phyloP scores from a whole-genome alignment of 371 early-diverging fungal species.

The Mortierella sp. region DNA sequence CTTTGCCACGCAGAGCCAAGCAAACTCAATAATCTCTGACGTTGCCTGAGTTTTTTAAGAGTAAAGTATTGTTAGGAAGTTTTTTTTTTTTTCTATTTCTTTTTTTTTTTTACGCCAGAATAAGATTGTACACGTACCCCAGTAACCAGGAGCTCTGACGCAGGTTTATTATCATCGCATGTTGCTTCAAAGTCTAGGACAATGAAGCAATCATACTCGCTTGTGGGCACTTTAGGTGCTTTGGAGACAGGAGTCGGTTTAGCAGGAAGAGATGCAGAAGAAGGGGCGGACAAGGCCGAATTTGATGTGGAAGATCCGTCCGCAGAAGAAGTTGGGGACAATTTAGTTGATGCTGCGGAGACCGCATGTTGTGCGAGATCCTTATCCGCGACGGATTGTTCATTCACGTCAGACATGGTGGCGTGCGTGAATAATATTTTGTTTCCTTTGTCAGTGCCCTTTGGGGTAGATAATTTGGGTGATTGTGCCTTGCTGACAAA shows the following conservation, averaged over 20 bases:
- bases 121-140: conserved; percentile 54
- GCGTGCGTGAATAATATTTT: neutral
- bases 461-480: neutral
- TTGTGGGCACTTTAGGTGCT: conserved; percentile 52
- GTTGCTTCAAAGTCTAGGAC: conserved; percentile 80
- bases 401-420: conserved; percentile 13
- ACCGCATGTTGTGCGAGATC: neutral
- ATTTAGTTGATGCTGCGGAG: conserved; percentile 6
- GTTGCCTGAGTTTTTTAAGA: conserved; percentile 52
- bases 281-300: conserved; percentile 18
- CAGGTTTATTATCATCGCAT: conserved; percentile 78
- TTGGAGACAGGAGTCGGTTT: conserved; percentile 36
- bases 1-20: conserved; percentile 59
- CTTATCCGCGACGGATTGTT: conserved; percentile 14
- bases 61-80: neutral
- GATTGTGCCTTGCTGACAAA: neutral
- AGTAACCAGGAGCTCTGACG: conserved; percentile 72
- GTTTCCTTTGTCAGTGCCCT: neutral
- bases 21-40: conserved; percentile 70
- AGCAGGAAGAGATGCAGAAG: conserved; percentile 25
- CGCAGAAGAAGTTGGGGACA: conserved; percentile 10
- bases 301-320: conserved; percentile 14
- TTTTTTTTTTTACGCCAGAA: neutral
- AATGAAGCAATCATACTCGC: conserved; percentile 68
- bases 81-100: neutral